Base-by-base conservation (phyloP, 2,329 filamentous ascomycete genomes). In the Mollisia scopiformis region DNA sequence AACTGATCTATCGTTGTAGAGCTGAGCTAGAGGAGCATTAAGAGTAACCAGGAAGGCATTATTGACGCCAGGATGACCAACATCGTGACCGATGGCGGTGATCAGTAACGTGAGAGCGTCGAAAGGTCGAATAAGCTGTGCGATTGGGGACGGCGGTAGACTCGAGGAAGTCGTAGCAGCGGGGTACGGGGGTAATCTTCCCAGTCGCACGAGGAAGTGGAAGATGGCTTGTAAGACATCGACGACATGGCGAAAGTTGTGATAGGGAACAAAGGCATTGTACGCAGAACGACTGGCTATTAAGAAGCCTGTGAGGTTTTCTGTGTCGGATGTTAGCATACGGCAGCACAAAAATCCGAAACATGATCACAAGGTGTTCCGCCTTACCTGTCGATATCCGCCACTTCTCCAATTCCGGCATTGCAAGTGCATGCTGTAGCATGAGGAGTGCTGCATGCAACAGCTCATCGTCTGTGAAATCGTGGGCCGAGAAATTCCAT, bases 191-290 rank as follows among this genome's bases (percentile, higher is more conserved):
- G 90, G 90, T 53, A 96, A 79, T 33, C 87, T 86, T 59, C 92
- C 91, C 55, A 97, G 88, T 65, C 87, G 86, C 58, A 97, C 82
- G 6, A 98, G 84, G 73, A 97, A 97, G 77, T 90, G 88, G 75
- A 97, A 98, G 3, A 93, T 87, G 1, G 94, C 96, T 75, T 98
- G 94, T 56, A 98, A 82, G 28, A 99, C 95, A 76, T 99, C 95
- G 63, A 97, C 89, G 23, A 97, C 95, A 76, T 99, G 95, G 57
- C 94, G 90, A 75, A 98, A 99, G 77, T 99, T 99, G 80, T 99
- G 95, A 73, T 98, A 99, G 23, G 94, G 91, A 35, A 97, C 93
- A 75, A 97, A 97, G 61, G 87, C 90, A 75, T 98, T 98, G 79
- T 99, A 99, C n/a, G 95, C 92, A 51, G 90, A 88, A 63, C 94